phyloP scores from a whole-genome alignment of 2,329 filamentous ascomycete genomes.

The Acarospora socialis region DNA sequence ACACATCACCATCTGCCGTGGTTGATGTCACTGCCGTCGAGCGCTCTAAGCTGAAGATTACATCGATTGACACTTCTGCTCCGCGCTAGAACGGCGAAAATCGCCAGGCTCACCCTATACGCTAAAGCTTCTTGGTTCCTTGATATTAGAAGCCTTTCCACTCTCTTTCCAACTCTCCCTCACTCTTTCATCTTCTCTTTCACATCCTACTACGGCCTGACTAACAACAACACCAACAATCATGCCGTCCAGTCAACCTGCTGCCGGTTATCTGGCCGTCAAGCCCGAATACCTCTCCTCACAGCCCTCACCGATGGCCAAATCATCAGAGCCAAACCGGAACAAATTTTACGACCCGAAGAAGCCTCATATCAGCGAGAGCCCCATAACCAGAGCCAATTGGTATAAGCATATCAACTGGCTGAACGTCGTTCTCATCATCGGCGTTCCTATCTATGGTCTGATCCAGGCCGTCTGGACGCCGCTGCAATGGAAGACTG shows the following conservation, averaged over 20 bases:
- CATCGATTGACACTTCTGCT: too few species aligned
- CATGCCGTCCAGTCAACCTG: slow-evolving; percentile 40
- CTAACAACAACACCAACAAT: slow-evolving; percentile 8
- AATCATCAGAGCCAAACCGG: slow-evolving; percentile 37
- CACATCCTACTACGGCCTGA: background rate
- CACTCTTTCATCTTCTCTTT: slow-evolving; percentile 4
- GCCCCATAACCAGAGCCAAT: slow-evolving; percentile 64
- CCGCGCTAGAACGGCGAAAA: too few species aligned
- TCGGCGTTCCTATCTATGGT: slow-evolving; percentile 61
- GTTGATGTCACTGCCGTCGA: too few species aligned
- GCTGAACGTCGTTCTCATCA: slow-evolving; percentile 72
- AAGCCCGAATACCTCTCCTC: slow-evolving; percentile 33
- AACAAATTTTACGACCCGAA: slow-evolving; percentile 42
- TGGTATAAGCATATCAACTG: slow-evolving; percentile 92
- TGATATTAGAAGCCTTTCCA: too few species aligned
- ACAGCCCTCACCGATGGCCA: slow-evolving; percentile 33
- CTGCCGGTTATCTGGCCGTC: slow-evolving; percentile 33
- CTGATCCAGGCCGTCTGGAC: slow-evolving; percentile 65
- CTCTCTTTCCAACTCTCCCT: too few species aligned
- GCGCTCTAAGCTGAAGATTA: too few species aligned
- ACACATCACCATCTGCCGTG: too few species aligned
- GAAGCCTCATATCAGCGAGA: slow-evolving; percentile 78
- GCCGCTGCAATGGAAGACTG: slow-evolving; percentile 56
- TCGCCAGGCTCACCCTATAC: too few species aligned
- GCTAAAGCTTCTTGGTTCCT: too few species aligned